Conservation (phyloP, 2,329 filamentous ascomycete genomes). For the Penicillium sp. region DNA sequence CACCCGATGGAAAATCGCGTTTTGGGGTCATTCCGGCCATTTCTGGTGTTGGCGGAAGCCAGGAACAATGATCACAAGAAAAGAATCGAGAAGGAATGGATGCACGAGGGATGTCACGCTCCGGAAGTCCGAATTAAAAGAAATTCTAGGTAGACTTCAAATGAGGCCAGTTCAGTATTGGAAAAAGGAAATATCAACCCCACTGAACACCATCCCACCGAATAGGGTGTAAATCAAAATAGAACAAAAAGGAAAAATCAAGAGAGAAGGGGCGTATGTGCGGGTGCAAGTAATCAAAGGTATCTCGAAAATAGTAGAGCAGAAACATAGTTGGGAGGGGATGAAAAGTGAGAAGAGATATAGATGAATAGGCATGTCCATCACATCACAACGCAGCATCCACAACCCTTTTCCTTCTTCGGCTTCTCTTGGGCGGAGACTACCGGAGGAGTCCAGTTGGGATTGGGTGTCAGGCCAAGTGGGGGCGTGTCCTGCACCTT, state of each 20-base stretch:
- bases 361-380: constrained; percentile 11
- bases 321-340: neutral
- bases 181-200: constrained; percentile 8
- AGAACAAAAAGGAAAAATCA: constrained; percentile 1
- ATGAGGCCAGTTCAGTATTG: neutral
- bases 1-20: neutral
- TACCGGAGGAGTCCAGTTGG: constrained; percentile 45
- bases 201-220: constrained; percentile 23
- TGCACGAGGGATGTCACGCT: constrained; percentile 17
- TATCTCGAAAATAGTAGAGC: constrained; percentile 11
- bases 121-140: constrained; percentile 16
- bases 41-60: neutral
- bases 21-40: neutral
- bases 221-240: constrained; percentile 2
- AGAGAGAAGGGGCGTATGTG: constrained; percentile 9
- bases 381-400: constrained; percentile 77
- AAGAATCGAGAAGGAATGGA: constrained; percentile 18
- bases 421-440: constrained; percentile 57
- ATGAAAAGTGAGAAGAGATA: constrained; percentile 12
- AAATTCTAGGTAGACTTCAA: constrained; percentile 6
- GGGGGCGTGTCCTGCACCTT: constrained; percentile 43
- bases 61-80: constrained; percentile 7
- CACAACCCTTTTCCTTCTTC: constrained; percentile 56
- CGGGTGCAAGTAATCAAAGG: constrained; percentile 14
- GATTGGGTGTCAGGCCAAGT: constrained; percentile 35